A percentile compares a stretch with the other conserved stretches of the same genome.
Conservation (phyloP, 2,329 filamentous ascomycete genomes). For the Alternaria ventricosa region DNA sequence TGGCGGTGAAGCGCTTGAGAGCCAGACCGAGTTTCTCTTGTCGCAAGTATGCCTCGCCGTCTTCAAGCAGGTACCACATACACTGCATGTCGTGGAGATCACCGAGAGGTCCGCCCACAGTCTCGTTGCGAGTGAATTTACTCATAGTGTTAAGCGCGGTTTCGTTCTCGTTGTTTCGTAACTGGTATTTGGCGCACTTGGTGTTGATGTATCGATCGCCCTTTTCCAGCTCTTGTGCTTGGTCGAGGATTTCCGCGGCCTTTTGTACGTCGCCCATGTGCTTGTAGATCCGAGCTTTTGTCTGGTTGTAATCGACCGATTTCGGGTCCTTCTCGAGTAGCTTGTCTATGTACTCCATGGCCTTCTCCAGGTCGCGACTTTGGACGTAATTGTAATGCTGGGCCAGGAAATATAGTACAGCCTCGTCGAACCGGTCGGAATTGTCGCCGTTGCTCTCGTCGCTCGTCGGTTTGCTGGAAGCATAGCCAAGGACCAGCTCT, state of each 20-base stretch:
- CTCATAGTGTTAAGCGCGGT: constrained; percentile 86
- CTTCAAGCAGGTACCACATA: constrained; percentile 95
- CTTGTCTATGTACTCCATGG: constrained; percentile 81
- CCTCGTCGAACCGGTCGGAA: constrained; percentile 70
- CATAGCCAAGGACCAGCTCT: constrained; percentile 78
- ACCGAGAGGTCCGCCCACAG: constrained; percentile 82
- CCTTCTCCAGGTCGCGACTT: constrained; percentile 83
- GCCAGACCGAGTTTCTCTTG: constrained; percentile 84
- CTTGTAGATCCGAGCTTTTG: constrained; percentile 93
- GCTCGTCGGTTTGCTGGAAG: constrained; percentile 64
- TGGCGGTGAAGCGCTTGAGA: constrained; percentile 86
- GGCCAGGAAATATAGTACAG: constrained; percentile 89
- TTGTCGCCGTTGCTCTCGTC: constrained; percentile 60
- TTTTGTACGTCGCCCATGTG: constrained; percentile 80
- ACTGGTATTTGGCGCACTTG: constrained; percentile 95
- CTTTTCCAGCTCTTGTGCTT: constrained; percentile 82
- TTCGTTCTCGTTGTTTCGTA: constrained; percentile 90
- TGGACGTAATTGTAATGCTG: constrained; percentile 96
- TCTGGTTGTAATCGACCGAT: constrained; percentile 92
- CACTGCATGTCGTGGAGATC: constrained; percentile 99
- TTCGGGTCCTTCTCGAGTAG: constrained; percentile 80
- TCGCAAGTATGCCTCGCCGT: constrained; percentile 86
- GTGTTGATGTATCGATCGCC: constrained; percentile 98
- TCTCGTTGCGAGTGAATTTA: constrained; percentile 91
- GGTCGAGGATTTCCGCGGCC: constrained; percentile 87